Evolutionary conservation across 495 filamentous ascomycete genomes (phyloP).

Genomic region (Chaetomium fimeti): DNA sequence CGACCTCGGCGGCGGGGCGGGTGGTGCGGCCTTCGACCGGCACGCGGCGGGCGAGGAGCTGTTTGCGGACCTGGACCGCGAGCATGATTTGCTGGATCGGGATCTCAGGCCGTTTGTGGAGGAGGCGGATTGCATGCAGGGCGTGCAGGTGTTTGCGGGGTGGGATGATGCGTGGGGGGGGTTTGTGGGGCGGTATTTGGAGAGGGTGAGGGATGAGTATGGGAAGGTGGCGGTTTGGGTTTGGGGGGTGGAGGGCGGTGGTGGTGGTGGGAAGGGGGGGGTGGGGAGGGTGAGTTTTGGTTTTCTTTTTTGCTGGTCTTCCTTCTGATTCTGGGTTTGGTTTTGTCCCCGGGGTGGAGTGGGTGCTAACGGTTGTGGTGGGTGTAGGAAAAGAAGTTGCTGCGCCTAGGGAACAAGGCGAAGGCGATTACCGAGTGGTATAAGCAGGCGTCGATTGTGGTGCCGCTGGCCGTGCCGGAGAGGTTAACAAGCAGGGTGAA

Average conservation of each 20-base stretch:
- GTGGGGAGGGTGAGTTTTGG: conserved; percentile 58
- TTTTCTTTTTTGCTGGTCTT: conserved; percentile 11
- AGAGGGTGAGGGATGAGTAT: conserved; percentile 83
- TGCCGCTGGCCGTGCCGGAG: conserved; percentile 69
- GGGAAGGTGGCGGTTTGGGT: conserved; percentile 82
- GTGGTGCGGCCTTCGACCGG: conserved; percentile 68
- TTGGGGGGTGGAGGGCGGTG: conserved; percentile 66
- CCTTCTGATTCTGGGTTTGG: conserved; percentile 3
- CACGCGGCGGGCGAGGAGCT: conserved; percentile 79
- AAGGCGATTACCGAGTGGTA: conserved; percentile 65
- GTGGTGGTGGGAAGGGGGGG: conserved; percentile 46
- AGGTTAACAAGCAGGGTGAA: conserved; percentile 58
- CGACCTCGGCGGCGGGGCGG: conserved; percentile 70
- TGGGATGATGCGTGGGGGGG: conserved; percentile 93
- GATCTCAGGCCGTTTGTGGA: conserved; percentile 85
- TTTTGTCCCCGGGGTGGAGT: neutral
- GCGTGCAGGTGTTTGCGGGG: conserved; percentile 73
- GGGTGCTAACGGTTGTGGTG: neutral
- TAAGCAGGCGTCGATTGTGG: conserved; percentile 69
- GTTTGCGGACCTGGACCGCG: conserved; percentile 75
- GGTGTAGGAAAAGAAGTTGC: conserved; percentile 17
- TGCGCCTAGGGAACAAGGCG: conserved; percentile 65
- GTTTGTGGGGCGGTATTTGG: conserved; percentile 75
- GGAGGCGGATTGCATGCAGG: conserved; percentile 91
- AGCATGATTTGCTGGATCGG: conserved; percentile 82